Evolutionary conservation across 345 rosid species (phyloP), one percentile per base, ranked within the genome.

Genomic region (Isatis tinctoria): DNA sequence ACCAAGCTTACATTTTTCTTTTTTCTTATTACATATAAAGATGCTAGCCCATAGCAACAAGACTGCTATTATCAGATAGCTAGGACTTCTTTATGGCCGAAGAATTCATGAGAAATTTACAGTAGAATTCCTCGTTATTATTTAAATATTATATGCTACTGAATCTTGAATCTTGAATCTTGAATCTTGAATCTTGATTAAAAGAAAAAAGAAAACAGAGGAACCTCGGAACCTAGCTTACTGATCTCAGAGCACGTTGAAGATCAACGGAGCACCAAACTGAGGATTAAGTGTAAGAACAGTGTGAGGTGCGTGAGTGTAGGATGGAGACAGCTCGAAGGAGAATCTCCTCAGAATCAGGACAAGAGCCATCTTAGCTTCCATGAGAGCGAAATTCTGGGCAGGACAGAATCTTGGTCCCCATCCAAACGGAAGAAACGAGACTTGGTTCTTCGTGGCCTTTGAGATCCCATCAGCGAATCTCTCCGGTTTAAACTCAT

Each of bases 401-500:
- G 86, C 87, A 6, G 84, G 71, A 65, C 92, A 90, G 30, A 41
- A 69, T 70, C 89, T 79, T 16, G 82, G 79, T 43, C 82, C 79
- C 75, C 78, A 69, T 53, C 78, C 78, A 49, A 79, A 74, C 9
- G 72, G 79, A 22, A 74, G 36, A 36, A 26, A 79, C 17, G 82
- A 56, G n/a, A 62, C 72, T 79, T 79, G 82, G 85, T 83, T 87
- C 64, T 81, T 84, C 0, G 88, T 82, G 3, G 87, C 95, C 45
- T 81, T 85, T 20, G 85, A 65, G 41, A 87, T 62, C 45, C 88
- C 88, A 37, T 79, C 79, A 0, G 27, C 64, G 49, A 91, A 86
- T 60, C 86, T 86, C 28, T 80, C 75, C 8, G 88, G 91, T 22
- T 83, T 82, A 80, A 91, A 86, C 52, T 91, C 85, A 11, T 67